phyloP scores from a whole-genome alignment of 441 rosid genomes.

The Dalechampia spathulata region DNA sequence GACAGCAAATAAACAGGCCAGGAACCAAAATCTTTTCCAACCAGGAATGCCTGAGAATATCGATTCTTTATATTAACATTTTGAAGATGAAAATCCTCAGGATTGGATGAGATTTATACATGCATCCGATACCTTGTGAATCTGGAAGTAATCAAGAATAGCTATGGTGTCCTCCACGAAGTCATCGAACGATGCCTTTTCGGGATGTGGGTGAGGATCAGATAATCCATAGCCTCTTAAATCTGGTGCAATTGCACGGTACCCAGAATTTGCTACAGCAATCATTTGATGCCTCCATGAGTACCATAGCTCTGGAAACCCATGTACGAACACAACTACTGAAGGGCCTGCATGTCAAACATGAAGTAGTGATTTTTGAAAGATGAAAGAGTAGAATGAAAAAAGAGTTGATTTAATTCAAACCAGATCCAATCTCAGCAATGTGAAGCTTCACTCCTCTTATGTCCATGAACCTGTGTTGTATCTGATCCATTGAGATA shows the following conservation, averaged over 20 bases:
- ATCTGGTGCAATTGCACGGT: slow-evolving; percentile 37
- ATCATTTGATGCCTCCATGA: slow-evolving; percentile 52
- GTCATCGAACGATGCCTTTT: slow-evolving; percentile 29
- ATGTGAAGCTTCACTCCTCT: slow-evolving; percentile 36
- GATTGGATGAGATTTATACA: too few species aligned
- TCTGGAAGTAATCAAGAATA: slow-evolving; percentile 26
- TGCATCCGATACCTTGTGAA: slow-evolving; percentile 33
- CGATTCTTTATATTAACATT: neutral
- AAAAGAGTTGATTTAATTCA: too few species aligned
- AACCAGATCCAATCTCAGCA: slow-evolving; percentile 41
- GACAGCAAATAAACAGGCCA: slow-evolving; percentile 22
- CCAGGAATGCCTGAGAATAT: slow-evolving; percentile 28
- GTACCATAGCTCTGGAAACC: slow-evolving; percentile 53
- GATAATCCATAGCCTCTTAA: slow-evolving; percentile 48
- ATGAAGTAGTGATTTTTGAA: neutral
- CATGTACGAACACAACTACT: slow-evolving; percentile 36
- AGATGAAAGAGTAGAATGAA: too few species aligned
- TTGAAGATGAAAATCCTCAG: too few species aligned
- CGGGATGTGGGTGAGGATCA: slow-evolving; percentile 29
- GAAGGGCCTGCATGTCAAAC: slow-evolving; percentile 18
- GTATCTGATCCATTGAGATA: slow-evolving; percentile 23
- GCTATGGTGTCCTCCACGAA: slow-evolving; percentile 30
- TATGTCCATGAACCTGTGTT: slow-evolving; percentile 21
- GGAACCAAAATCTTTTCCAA: slow-evolving; percentile 36
- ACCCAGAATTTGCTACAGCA: slow-evolving; percentile 34